A percentile compares a stretch with the other conserved stretches of the same genome.
phyloP scores from a whole-genome alignment of 345 rosid species.

The Raphanus sativus region DNA sequence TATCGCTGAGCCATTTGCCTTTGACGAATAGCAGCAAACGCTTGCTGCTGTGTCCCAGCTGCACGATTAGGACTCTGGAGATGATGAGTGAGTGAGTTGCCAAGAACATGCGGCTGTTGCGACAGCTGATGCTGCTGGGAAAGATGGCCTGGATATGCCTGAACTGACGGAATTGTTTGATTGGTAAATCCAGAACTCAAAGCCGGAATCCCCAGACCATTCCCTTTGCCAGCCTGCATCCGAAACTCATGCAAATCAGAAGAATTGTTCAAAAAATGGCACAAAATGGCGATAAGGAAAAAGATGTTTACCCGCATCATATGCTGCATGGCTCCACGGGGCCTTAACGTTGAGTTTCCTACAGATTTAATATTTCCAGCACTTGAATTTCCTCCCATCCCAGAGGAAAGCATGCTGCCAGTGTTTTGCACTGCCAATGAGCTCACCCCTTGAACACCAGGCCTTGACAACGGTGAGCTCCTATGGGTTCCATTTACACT shows the following conservation, averaged over 20 bases:
- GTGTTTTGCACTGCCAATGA: conserved; percentile 60
- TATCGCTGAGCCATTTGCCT: conserved; percentile 67
- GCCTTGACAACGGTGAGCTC: conserved; percentile 65
- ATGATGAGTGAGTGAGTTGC: conserved; percentile 59
- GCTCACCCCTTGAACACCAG: conserved; percentile 70
- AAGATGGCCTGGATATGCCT: conserved; percentile 68
- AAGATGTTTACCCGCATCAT: conserved; percentile 59
- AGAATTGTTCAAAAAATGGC: neutral
- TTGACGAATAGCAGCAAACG: conserved; percentile 59
- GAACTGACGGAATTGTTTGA: conserved; percentile 59
- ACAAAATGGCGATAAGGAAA: neutral
- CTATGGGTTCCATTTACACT: conserved; percentile 60
- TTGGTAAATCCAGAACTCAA: conserved; percentile 61
- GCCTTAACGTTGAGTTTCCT: conserved; percentile 66
- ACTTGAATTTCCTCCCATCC: conserved; percentile 59
- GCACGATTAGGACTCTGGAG: conserved; percentile 60
- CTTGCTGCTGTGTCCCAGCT: conserved; percentile 63
- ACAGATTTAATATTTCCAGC: conserved; percentile 62
- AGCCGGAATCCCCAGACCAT: conserved; percentile 56
- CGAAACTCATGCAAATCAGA: conserved; percentile 53
- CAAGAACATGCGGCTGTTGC: conserved; percentile 53
- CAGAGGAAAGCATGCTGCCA: conserved; percentile 59
- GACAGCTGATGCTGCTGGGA: conserved; percentile 66
- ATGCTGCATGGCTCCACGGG: conserved; percentile 63
- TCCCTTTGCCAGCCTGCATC: conserved; percentile 69